phyloP scores from a whole-genome alignment of 2,329 filamentous ascomycete genomes.

The Fusarium oxysporum region DNA sequence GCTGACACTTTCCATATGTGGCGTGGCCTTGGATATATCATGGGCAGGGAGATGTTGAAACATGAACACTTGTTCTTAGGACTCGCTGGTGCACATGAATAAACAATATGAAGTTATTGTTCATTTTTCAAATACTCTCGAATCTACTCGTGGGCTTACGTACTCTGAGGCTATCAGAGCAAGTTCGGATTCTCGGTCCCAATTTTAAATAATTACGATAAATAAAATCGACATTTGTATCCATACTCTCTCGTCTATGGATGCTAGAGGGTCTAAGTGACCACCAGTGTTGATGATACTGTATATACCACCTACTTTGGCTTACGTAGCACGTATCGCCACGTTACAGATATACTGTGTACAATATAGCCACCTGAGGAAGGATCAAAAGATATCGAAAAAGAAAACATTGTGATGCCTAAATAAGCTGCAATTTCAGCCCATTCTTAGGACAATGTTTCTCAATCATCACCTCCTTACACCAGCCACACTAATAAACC shows the following conservation, averaged over 20 bases:
- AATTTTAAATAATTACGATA: neutral
- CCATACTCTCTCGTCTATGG: neutral
- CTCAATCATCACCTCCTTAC: constrained; percentile 7
- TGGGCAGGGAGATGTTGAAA: neutral
- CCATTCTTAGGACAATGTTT: neutral
- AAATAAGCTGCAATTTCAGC: constrained; percentile 13
- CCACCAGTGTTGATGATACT: neutral
- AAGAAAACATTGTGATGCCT: neutral
- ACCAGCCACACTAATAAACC: constrained; percentile 39
- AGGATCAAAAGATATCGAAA: neutral
- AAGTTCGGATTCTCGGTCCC: neutral
- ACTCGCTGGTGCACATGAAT: neutral
- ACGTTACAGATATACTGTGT: neutral
- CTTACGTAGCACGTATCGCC: neutral
- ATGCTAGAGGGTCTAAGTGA: neutral
- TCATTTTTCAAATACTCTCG: neutral
- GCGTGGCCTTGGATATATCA: neutral
- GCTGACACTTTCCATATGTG: neutral
- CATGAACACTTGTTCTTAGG: neutral
- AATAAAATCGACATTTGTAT: neutral
- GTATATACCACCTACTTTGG: neutral
- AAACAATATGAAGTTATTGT: neutral
- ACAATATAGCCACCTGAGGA: neutral
- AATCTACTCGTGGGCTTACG: neutral
- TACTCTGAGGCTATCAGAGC: no score